Conservation (phyloP, 306 rosid species). For the Pterocarpus macrocarpus region DNA sequence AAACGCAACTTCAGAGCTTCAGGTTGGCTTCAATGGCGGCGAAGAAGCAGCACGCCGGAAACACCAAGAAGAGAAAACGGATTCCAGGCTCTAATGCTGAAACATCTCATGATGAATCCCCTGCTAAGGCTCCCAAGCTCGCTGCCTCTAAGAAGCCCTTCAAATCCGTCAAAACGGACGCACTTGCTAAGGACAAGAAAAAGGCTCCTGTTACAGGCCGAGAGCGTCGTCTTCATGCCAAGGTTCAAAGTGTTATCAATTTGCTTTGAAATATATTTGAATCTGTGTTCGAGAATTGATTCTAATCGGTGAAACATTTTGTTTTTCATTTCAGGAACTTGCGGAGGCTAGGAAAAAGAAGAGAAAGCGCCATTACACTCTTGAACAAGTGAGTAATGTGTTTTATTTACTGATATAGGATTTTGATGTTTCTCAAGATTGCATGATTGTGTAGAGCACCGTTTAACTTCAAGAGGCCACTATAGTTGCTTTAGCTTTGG, state of each 20-base stretch:
- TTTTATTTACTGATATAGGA: too few species aligned
- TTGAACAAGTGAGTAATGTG: conserved; percentile 71
- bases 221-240: conserved; percentile 78
- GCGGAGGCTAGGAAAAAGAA: conserved; percentile 89
- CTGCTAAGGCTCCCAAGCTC: conserved; percentile 65
- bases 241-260: conserved; percentile 53
- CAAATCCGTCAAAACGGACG: conserved; percentile 34
- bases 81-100: conserved; percentile 47
- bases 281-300: background rate
- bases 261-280: background rate
- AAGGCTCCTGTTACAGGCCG: conserved; percentile 57
- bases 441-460: background rate
- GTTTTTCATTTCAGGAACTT: conserved; percentile 69
- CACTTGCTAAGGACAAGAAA: conserved; percentile 46
- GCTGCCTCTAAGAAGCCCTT: conserved; percentile 54
- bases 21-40: conserved; percentile 69
- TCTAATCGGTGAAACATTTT: background rate
- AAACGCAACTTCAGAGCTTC: background rate
- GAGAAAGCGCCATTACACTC: conserved; percentile 77
- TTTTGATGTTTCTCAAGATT: too few species aligned
- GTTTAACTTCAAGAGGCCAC: background rate
- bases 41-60: conserved; percentile 51
- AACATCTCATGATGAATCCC: conserved; percentile 39
- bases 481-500: background rate
- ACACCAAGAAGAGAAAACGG: conserved; percentile 72